A percentile compares a stretch with the other conserved stretches of the same genome.
Conservation (phyloP, 805 yeast genomes). For the Saccharomycopsis amapae region DNA sequence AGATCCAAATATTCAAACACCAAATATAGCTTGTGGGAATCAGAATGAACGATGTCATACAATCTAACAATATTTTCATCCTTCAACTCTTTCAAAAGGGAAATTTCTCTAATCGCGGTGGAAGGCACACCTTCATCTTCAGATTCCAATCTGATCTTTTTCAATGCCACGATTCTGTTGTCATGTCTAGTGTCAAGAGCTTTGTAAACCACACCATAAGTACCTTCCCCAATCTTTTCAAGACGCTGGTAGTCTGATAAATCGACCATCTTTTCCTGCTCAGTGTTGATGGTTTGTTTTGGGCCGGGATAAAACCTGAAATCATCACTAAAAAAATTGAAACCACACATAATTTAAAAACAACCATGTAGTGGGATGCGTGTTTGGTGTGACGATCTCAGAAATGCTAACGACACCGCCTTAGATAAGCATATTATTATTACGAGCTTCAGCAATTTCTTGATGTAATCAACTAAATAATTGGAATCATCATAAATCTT, state of each 20-base stretch:
- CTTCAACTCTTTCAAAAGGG: conserved; percentile 84
- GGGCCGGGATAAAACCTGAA: too few relatives aligned
- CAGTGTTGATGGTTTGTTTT: too few relatives aligned
- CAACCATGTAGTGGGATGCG: too few relatives aligned
- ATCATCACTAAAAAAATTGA: too few relatives aligned
- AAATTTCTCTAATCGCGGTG: conserved; percentile 94
- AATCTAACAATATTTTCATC: conserved; percentile 90
- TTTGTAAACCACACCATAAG: conserved; percentile 96
- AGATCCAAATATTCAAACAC: conserved; percentile 92
- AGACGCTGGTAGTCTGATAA: conserved; percentile 86
- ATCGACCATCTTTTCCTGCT: conserved; percentile 68
- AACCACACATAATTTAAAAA: too few relatives aligned
- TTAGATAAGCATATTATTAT: too few relatives aligned
- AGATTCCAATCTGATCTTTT: conserved; percentile 89
- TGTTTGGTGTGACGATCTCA: too few relatives aligned
- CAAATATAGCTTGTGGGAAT: conserved; percentile 81
- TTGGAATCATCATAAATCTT: too few relatives aligned
- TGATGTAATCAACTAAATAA: too few relatives aligned
- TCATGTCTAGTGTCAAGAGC: conserved; percentile 85
- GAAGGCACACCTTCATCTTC: conserved; percentile 99
- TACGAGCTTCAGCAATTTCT: too few relatives aligned
- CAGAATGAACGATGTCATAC: conserved; percentile 92
- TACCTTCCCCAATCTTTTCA: conserved; percentile 97
- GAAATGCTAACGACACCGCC: too few relatives aligned
- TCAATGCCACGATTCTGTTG: conserved; percentile 90